These are phyloP conservation scores for Baeospora myosura DNA, from an alignment of 1,284 basidiomycete species.

Conservation along the genomic window DNA sequence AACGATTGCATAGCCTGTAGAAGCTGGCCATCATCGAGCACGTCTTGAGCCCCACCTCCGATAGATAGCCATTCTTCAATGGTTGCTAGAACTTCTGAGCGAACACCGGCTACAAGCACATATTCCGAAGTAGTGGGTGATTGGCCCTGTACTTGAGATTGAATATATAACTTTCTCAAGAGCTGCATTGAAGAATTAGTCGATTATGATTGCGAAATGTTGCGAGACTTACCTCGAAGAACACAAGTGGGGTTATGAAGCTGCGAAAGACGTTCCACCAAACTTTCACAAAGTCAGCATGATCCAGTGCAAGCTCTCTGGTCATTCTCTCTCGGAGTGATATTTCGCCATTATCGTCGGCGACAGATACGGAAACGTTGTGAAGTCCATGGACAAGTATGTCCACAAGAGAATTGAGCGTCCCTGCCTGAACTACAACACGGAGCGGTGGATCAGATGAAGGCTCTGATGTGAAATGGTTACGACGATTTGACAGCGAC, in stretches of 20 bases:
- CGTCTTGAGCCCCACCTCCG: constrained; percentile 70
- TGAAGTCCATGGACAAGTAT: constrained; percentile 71
- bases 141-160: constrained; percentile 30
- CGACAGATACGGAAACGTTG: constrained; percentile 66
- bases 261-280: constrained; percentile 80
- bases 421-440: constrained; percentile 70
- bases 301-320: constrained; percentile 61
- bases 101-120: constrained; percentile 33
- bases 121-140: constrained; percentile 32
- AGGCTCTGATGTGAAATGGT: constrained; percentile 48
- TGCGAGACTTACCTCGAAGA: constrained; percentile 59
- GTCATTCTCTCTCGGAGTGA: constrained; percentile 63
- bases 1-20: constrained; percentile 51
- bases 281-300: constrained; percentile 58
- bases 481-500: constrained; percentile 56
- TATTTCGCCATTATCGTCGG: constrained; percentile 80
- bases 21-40: constrained; percentile 62
- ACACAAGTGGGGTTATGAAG: constrained; percentile 68
- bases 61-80: constrained; percentile 62
- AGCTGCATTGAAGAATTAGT: too few relatives aligned
- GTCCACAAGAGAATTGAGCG: constrained; percentile 65
- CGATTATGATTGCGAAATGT: too few relatives aligned
- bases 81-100: constrained; percentile 55
- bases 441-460: constrained; percentile 62
- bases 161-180: constrained; percentile 62